Percentiles rank a stretch among this genome's conserved stretches.
Evolutionary conservation across 2,329 filamentous ascomycete species (phyloP).

Genomic region (Nemania abortiva): DNA sequence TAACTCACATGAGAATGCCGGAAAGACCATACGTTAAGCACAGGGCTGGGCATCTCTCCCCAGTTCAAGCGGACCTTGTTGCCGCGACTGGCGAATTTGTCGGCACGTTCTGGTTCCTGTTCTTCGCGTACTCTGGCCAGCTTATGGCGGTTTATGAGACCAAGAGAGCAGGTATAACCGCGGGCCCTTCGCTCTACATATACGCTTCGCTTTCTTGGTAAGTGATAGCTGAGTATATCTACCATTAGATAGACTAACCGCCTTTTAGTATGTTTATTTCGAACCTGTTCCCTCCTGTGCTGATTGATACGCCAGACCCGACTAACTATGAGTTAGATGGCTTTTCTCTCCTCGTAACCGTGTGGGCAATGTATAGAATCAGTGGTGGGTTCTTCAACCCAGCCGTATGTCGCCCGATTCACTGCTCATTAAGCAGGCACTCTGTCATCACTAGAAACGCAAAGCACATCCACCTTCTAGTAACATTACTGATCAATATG

Average conservation of each 20-base stretch:
- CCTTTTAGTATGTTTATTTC: conserved; percentile 24
- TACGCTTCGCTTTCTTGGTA: conserved; percentile 57
- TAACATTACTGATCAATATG: conserved; percentile 9
- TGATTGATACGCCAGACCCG: not conserved
- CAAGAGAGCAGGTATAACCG: conserved; percentile 10
- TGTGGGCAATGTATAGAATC: conserved; percentile 64
- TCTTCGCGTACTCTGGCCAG: conserved; percentile 55
- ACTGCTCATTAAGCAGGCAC: not conserved
- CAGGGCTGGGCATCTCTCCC: conserved; percentile 30
- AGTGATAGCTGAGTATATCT: not conserved
- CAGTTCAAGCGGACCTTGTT: conserved; percentile 51
- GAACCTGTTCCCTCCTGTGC: not conserved
- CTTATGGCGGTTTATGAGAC: conserved; percentile 48
- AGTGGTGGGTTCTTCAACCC: conserved; percentile 59
- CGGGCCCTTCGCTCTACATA: conserved; percentile 50
- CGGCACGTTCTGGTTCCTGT: conserved; percentile 59
- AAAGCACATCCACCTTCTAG: not conserved
- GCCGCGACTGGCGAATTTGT: conserved; percentile 58
- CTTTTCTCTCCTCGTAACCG: conserved; percentile 60
- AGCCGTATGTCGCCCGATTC: conserved; percentile 47
- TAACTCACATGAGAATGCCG: conserved; percentile 7
- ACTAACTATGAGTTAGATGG: conserved; percentile 43
- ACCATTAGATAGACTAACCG: conserved; percentile 3
- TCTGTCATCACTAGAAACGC: not conserved
- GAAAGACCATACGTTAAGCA: not conserved